Base-by-base conservation (phyloP, 768 basidiomycete species). In the Cystobasidium tubakii region DNA sequence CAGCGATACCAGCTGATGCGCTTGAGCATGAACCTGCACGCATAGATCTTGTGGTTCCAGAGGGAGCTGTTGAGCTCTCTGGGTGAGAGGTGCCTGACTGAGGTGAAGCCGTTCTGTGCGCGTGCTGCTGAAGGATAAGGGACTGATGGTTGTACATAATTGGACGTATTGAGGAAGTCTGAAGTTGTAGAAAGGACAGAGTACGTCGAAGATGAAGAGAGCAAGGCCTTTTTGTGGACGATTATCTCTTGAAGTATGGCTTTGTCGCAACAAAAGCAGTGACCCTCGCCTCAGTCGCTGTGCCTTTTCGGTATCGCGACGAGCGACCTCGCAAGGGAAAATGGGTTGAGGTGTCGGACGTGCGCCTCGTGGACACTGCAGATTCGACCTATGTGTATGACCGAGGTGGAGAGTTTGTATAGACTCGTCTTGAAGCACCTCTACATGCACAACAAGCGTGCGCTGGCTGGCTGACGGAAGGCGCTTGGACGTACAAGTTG, bases 301-400 rank as follows among this genome's bases (percentile, higher is more conserved):
- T 50, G 46, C 46, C n/a, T 50, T 50, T 50, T 50, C 46, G 46
- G 46, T 50, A 50, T 50, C 46, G 46, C 46, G 46, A 50, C 46
- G 46, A 50, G 46, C 46, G 46, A n/a, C n/a, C n/a, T n/a, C n/a
- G n/a, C n/a, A n/a, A 50, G 46, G 15, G 7, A 50, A 50, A 50
- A 50, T 50, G 46, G 46, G 21, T 9, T 17, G 46, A 21, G 7
- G 10, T 21, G 46, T 15, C 21, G 9, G 46, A 50, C 46, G 46
- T 50, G 7, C 39, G 39, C 39, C 39, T 6, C 39, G 39, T n/a
- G n/a, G n/a, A n/a, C n/a, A n/a, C n/a, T n/a, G n/a, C n/a, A n/a
- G n/a, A n/a, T n/a, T n/a, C n/a, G n/a, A n/a, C n/a, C n/a, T n/a
- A n/a, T n/a, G n/a, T n/a, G 42, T 42, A 42, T 42, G 42, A 42